These are phyloP conservation scores for Papiliotrema terrestris DNA, from an alignment of 1,284 basidiomycete genomes.

Conservation along the genomic window DNA sequence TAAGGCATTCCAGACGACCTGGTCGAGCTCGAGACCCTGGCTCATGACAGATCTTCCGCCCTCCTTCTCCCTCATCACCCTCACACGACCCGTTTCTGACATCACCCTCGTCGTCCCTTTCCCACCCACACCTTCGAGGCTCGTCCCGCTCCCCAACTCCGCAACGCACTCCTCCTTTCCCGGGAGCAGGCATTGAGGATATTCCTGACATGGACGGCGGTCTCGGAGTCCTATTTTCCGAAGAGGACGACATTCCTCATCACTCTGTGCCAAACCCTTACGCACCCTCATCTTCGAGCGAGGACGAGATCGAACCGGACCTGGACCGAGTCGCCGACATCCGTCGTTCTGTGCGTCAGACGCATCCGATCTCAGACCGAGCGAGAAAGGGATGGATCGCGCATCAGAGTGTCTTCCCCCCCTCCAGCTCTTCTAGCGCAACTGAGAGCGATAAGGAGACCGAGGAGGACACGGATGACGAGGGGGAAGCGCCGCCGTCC, in stretches of 20 bases:
- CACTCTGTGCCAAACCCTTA: constrained; percentile 39
- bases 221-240: constrained; percentile 29
- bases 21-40: too few relatives aligned
- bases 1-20: neutral
- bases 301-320: constrained; percentile 31
- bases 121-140: constrained; percentile 30
- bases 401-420: constrained; percentile 48
- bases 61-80: constrained; percentile 34
- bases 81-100: constrained; percentile 43
- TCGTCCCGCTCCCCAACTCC: constrained; percentile 26
- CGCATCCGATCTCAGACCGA: constrained; percentile 10
- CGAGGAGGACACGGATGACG: constrained; percentile 26
- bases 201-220: constrained; percentile 40
- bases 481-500: constrained; percentile 2
- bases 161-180: constrained; percentile 36
- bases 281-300: constrained; percentile 32
- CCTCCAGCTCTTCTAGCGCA: constrained; percentile 37
- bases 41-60: constrained; percentile 34
- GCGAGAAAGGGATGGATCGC: constrained; percentile 48
- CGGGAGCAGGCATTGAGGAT: constrained; percentile 37
- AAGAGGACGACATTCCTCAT: constrained; percentile 5
- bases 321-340: constrained; percentile 35
- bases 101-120: constrained; percentile 30
- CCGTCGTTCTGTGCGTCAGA: constrained; percentile 24
- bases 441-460: constrained; percentile 39